Evolutionary conservation across 2,329 filamentous ascomycete genomes (phyloP).

Genomic region (Nakataea oryzae): DNA sequence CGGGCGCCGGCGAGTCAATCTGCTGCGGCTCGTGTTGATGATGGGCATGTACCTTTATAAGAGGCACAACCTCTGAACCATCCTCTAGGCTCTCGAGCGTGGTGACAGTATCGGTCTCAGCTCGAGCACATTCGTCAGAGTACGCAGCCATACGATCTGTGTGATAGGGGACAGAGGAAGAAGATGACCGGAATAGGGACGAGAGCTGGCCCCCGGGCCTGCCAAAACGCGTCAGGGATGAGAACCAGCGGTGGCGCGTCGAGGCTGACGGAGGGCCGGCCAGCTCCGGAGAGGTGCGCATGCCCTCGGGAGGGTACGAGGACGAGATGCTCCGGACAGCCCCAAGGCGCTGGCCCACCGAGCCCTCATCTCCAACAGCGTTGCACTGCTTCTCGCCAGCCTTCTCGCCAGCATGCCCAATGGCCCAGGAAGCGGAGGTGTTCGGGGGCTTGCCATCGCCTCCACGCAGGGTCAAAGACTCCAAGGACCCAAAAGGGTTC

Average conservation of each 20-base stretch:
- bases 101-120: conserved; percentile 1
- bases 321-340: conserved; percentile 11
- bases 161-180: not conserved
- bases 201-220: conserved; percentile 1
- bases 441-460: not conserved
- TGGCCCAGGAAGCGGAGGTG: conserved; percentile 1
- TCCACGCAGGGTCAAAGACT: conserved; percentile 1
- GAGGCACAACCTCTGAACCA: too few species aligned
- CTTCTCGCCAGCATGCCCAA: not conserved
- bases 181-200: conserved; percentile 1
- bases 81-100: not conserved
- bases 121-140: not conserved
- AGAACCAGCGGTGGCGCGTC: not conserved
- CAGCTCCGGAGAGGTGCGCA: conserved; percentile 8
- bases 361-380: not conserved
- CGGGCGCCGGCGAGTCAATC: not conserved
- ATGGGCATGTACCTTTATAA: not conserved
- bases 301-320: conserved; percentile 11
- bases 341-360: not conserved
- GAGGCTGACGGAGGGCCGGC: conserved; percentile 6
- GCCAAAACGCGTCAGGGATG: not conserved
- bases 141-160: not conserved
- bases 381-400: not conserved
- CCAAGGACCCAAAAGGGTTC: not conserved
- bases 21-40: not conserved